A percentile compares a stretch with the other conserved stretches of the same genome.
These are phyloP conservation scores for Kuraishia hungarica DNA, from an alignment of 805 yeast genomes.

Conservation along the genomic window DNA sequence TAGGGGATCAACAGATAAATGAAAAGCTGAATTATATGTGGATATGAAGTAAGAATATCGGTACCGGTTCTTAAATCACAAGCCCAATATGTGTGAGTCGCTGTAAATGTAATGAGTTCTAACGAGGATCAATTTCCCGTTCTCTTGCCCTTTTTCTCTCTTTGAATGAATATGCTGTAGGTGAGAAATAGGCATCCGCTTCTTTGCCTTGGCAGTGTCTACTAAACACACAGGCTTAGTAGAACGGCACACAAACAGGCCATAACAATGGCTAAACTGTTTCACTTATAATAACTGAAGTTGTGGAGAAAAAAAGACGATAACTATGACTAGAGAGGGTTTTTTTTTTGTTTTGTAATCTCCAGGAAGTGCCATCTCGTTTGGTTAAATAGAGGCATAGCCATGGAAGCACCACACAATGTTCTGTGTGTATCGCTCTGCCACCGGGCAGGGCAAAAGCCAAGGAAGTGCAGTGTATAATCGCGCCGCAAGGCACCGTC, in stretches of 20 bases:
- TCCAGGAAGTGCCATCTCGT: background rate
- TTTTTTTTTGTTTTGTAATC: no score
- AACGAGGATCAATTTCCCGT: no score
- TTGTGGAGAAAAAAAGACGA: no score
- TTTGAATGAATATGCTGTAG: background rate
- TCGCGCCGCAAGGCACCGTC: background rate
- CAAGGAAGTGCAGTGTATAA: background rate
- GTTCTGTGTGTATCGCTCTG: background rate
- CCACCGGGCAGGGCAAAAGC: background rate
- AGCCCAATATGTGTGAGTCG: no score
- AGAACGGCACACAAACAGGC: background rate
- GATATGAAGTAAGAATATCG: no score
- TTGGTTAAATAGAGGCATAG: background rate
- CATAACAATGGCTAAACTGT: background rate
- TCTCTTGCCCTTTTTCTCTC: background rate
- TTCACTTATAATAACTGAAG: background rate
- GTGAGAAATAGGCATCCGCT: background rate
- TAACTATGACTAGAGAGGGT: background rate
- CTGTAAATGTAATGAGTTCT: no score
- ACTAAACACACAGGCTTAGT: background rate
- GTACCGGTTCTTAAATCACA: no score
- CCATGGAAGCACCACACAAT: background rate
- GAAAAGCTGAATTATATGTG: background rate
- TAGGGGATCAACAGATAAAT: background rate
- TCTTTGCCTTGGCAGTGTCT: background rate